Evolutionary conservation across 2,329 filamentous ascomycete species (phyloP), one percentile per base, ranked within the genome.

Genomic region (Chaetomium sp.): DNA sequence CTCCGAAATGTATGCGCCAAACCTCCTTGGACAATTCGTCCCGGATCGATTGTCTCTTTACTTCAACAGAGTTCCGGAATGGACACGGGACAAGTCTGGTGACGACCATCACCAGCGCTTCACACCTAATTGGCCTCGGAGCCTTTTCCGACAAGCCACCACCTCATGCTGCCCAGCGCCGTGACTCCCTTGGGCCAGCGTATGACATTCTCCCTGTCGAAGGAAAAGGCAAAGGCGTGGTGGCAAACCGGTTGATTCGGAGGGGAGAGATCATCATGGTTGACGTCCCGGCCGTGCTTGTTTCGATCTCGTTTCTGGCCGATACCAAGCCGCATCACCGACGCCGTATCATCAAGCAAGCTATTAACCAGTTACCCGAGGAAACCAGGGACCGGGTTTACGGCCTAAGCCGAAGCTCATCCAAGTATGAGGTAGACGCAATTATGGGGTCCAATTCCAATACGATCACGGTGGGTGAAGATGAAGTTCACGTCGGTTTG

Each of bases 201-300:
- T 78, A 76, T 47, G 61, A 73, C 50, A 58, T 77, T 2, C 61
- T 70, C 3, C 71, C 74, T 4, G 67, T 76, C 0, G 69, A 72
- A 1, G 73, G 72, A 3, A 76, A 75, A 47, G 76, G 77, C 4
- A 74, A 73, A 29, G 77, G 77, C 1, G 69, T 76, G 5, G 60
- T 78, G 2, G 77, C 77, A 1, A 75, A 68, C 8, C 71, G 76
- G 1, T 64, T 7, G 8, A 77, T 79, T 54, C 65, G 64, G 5
- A 70, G 70, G 7, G 72, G 75, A 3, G 76, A 79, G 62, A 70
- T 72, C 54, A 68, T 79, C 63, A 76, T 80, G 73, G 68, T 72
- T 5, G 77, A 78, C 47, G 70, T 73, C 62, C 76, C 75, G 5
- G 69, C 72, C 0, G 13, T 78, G 6, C 49, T 73, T 8, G 50